Evolutionary conservation across 116 monocot species (phyloP), one percentile per base, ranked within the genome.

Genomic region (Posidonia oceanica): DNA sequence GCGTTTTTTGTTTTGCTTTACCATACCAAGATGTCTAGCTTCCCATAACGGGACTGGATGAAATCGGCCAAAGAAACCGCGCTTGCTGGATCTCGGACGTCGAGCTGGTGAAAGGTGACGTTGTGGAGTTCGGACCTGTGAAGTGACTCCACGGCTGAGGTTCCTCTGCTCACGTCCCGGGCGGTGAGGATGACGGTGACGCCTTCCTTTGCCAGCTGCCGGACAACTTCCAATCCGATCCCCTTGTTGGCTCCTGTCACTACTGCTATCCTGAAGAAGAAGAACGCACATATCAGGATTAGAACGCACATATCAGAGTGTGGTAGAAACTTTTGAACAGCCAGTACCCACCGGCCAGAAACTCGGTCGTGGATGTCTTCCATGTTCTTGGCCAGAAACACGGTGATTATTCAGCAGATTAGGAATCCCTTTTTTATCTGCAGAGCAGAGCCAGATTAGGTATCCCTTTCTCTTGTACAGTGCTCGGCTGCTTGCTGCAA

Each of bases 11-110:
- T 29, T 29, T 29, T 29, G n/a, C 11, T 10, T 12, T 14, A 58
- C 58, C 16, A 15, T 63, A 94, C 94, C 80, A 94, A 71, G 40
- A 90, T 90, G 71, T 94, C 90, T 36, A 94, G 88, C 59, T 82
- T 87, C 11, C 87, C 87, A 42, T 76, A 90, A 20, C 56, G 67
- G 16, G 39, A 39, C 10, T 61, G 1, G 54, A 87, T 67, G 68
- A 78, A 85, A 0, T 61, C 52, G 55, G 85, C 87, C 17, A 85
- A 63, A 1, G 81, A 36, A 18, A 75, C 71, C 4, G 63, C 64
- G 72, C 78, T 78, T n/a, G 36, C 10, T 3, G 73, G 63, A 21
- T 94, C 94, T 36, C 76, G 48, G 14, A 94, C 80, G 77, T 94
- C 87, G 12, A 90, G 83, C 51, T 78, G 87, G 72, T 90, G 87